Percentiles rank a stretch among this genome's conserved stretches.
These are phyloP conservation scores for Globisporangium nunn DNA, from an alignment of 352 stramenopile species.

Conservation along the genomic window DNA sequence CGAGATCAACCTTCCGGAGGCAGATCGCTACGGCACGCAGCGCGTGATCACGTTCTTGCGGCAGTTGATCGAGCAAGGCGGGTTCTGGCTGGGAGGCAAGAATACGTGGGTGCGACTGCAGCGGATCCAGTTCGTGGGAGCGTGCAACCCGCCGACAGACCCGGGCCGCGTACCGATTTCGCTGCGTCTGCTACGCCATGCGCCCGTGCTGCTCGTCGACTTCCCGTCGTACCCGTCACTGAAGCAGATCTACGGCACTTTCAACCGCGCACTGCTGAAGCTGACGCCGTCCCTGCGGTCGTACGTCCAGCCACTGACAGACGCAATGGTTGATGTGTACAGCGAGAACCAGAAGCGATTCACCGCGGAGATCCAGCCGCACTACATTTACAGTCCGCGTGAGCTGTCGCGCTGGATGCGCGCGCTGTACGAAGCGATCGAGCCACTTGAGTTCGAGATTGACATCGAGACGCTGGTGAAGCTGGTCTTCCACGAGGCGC, in stretches of 20 bases:
- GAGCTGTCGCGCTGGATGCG: slow-evolving; percentile 99
- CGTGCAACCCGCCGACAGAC: slow-evolving; percentile 99
- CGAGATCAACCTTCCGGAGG: slow-evolving; percentile 99
- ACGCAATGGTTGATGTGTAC: slow-evolving; percentile 99
- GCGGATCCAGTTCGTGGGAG: slow-evolving; percentile 94
- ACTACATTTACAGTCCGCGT: slow-evolving; percentile 99
- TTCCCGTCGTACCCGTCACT: slow-evolving; percentile 95
- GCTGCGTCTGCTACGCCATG: slow-evolving; percentile 96
- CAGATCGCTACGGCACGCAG: slow-evolving; percentile 98
- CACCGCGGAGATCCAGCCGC: slow-evolving; percentile 89
- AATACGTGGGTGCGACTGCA: slow-evolving; percentile 90
- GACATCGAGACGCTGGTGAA: slow-evolving; percentile 95
- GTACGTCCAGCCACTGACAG: slow-evolving; percentile 94
- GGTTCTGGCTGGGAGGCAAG: slow-evolving; percentile 84
- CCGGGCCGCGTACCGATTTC: slow-evolving; percentile 96
- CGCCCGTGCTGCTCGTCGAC: slow-evolving; percentile 98
- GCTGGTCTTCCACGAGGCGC: slow-evolving; percentile 97
- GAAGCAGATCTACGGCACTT: slow-evolving; percentile 99
- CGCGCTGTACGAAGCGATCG: slow-evolving; percentile 97
- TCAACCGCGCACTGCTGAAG: slow-evolving; percentile 98
- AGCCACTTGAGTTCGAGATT: slow-evolving; percentile 92
- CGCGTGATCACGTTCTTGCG: slow-evolving; percentile 99
- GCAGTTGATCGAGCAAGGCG: slow-evolving; percentile 96
- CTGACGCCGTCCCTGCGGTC: slow-evolving; percentile 96
- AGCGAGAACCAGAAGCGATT: slow-evolving; percentile 95